A percentile compares a stretch with the other conserved stretches of the same genome.
Evolutionary conservation across 176 grass and related monocot genomes (phyloP).

Genomic region (sorghum (Sorghum bicolor)): Sorghum_bicolor_NCBIv3 NC_012873.2:57666001-57666500

Average conservation of each 20-base stretch:
- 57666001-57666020: slow-evolving; percentile 93
- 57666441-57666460: not conserved
- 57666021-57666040: slow-evolving; percentile 99
- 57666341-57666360: not conserved
- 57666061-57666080: not conserved
- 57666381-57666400: not conserved
- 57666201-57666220: not conserved
- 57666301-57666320: not conserved
- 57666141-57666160: not conserved
- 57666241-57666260: too few species aligned
- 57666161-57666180: not conserved
- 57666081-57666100: not conserved
- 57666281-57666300: not conserved
- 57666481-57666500: slow-evolving; percentile 3
- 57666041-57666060: slow-evolving; percentile 79
- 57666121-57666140: not conserved
- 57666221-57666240: too few species aligned
- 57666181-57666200: not conserved
- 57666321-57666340: not conserved
- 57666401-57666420: not conserved
- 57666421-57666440: not conserved
- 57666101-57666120: not conserved
- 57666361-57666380: not conserved
- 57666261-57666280: too few species aligned
- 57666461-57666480: not conserved